These are phyloP conservation scores for Veloboletus limbatus DNA, from an alignment of 1,284 basidiomycete species.

Conservation along the genomic window DNA sequence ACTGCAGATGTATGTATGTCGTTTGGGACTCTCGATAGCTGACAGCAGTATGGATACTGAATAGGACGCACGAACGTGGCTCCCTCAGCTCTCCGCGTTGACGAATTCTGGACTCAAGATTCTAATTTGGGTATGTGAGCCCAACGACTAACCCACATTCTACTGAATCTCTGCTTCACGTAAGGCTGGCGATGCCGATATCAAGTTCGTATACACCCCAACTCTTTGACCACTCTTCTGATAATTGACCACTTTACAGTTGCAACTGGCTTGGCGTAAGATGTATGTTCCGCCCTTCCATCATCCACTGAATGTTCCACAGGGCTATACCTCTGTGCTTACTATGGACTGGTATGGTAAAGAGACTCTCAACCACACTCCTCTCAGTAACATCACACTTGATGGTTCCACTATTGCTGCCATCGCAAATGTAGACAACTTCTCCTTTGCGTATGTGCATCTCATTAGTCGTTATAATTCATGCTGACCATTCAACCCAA, in stretches of 20 bases:
- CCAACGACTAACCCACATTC: neutral
- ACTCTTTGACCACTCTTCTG: neutral
- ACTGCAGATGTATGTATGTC: constrained; percentile 39
- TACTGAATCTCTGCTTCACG: neutral
- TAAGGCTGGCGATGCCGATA: constrained; percentile 64
- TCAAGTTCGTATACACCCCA: constrained; percentile 44
- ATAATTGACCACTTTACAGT: constrained; percentile 31
- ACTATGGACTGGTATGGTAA: constrained; percentile 66
- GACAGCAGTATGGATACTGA: neutral
- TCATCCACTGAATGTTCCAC: neutral
- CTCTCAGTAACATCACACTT: constrained; percentile 59
- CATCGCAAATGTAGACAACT: constrained; percentile 60
- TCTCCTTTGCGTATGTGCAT: constrained; percentile 54
- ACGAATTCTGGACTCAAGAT: constrained; percentile 54
- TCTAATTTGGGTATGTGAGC: constrained; percentile 53
- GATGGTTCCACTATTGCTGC: constrained; percentile 49
- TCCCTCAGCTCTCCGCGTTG: constrained; percentile 51
- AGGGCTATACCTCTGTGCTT: constrained; percentile 46
- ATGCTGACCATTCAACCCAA: neutral
- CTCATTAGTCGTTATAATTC: neutral
- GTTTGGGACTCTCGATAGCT: neutral
- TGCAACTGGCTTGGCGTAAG: constrained; percentile 62
- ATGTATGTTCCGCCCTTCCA: neutral
- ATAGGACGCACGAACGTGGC: constrained; percentile 52
- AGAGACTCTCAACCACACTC: constrained; percentile 43